Conservation (phyloP, 768 basidiomycete genomes). For the Trametes villosa region DNA sequence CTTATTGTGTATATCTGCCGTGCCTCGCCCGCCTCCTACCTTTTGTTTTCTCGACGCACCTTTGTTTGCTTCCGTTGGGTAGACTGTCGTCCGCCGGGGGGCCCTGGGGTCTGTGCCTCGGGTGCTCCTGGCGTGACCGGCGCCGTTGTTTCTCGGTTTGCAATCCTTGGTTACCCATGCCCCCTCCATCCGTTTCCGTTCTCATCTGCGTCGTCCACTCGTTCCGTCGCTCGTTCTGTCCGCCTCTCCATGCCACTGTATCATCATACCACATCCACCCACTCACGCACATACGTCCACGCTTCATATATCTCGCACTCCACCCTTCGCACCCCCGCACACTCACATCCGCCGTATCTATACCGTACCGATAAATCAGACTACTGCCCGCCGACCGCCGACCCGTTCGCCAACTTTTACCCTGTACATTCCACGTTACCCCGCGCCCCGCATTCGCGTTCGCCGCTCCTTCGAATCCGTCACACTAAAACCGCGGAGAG, state of each 20-base stretch:
- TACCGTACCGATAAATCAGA: constrained; percentile 24
- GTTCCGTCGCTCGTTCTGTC: constrained; percentile 16
- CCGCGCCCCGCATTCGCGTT: background rate
- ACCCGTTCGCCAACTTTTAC: constrained; percentile 14
- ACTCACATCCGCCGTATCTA: constrained; percentile 6
- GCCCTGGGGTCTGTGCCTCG: background rate
- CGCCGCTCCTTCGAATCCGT: background rate
- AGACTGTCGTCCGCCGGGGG: constrained; percentile 4
- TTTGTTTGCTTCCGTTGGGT: constrained; percentile 14
- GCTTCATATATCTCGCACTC: constrained; percentile 20
- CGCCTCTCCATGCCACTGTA: constrained; percentile 3
- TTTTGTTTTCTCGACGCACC: constrained; percentile 11
- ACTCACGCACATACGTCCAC: constrained; percentile 17
- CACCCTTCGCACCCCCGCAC: background rate
- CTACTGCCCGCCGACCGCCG: constrained; percentile 8
- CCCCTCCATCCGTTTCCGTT: background rate
- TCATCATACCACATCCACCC: constrained; percentile 15
- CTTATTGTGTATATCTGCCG: constrained; percentile 23
- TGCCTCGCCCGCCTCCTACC: constrained; percentile 9
- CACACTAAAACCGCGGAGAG: background rate
- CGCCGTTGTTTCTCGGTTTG: constrained; percentile 10
- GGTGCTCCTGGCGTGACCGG: background rate
- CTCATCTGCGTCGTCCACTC: constrained; percentile 19
- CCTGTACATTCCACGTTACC: constrained; percentile 17
- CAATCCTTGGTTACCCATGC: background rate